Base-by-base conservation (phyloP, 2,329 filamentous ascomycete species). In the Emergomyces orientalis region DNA sequence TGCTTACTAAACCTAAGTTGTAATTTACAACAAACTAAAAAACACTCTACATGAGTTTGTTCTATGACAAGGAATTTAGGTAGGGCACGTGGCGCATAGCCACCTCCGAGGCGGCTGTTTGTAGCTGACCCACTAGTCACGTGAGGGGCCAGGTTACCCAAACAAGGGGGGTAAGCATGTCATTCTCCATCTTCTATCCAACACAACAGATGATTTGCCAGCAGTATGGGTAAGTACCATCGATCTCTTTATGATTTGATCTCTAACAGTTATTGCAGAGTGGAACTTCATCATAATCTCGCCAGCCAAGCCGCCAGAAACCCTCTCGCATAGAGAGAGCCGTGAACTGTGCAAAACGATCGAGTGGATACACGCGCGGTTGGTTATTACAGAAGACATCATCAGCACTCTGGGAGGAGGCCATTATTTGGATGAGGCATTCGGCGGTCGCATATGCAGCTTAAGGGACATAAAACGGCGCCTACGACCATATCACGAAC, bases 191-290 rank as follows among this genome's bases (percentile, higher is more conserved):
- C 54, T 32, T 57, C 17, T n/a, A 39, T 57, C 30, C 22, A 57
- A 22, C 34, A n/a, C n/a, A n/a, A 57, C 54, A 57, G 54, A 57
- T 57, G 27, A 41, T 57, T 57, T 57, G 30, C 30, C 30, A 57
- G 54, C 54, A 57, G 54, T 39, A 57, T 57, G 54, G 17, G 54
- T 57, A 41, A 57, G 30, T 57, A 57, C 4, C 37, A 57, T 41
- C 54, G n/a, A 34, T 57, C 30, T 57, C 54, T 57, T 57, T 34
- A 57, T 57, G 54, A 57, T 30, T 37, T 57, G 54, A 13, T 57
- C 17, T 57, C 54, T 37, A n/a, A 57, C 54, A 57, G 54, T 57
- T 57, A 57, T 41, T 13, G n/a, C 54, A 57, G 54, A 57, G 54
- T 57, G n/a, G 54, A 8, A 57, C 37, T 57, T 57, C 11, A 22